phyloP scores from a whole-genome alignment of 352 stramenopile genomes.

The Aphanomyces euteiches region DNA sequence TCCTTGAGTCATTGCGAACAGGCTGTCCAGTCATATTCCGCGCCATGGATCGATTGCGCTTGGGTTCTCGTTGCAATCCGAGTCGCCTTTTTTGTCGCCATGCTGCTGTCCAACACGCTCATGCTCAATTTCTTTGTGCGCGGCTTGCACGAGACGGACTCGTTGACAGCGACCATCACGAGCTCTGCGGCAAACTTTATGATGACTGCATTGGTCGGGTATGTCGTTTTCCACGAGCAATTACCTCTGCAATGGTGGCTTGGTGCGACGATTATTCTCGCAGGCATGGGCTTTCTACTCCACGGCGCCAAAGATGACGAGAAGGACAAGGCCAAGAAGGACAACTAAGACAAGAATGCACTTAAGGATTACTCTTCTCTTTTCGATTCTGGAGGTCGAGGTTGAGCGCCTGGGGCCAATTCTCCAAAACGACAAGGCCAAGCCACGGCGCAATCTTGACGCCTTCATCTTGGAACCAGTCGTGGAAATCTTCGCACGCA shows the following conservation, averaged over 20 bases:
- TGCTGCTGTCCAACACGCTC: constrained; percentile 64
- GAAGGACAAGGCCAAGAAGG: constrained; percentile 13
- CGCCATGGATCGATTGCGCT: constrained; percentile 16
- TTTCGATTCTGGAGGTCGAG: constrained; percentile 13
- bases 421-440: constrained; percentile 66
- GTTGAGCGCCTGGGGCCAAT: constrained; percentile 52
- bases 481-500: constrained; percentile 59
- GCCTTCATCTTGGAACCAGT: constrained; percentile 69
- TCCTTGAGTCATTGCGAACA: constrained; percentile 1
- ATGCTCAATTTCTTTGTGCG: constrained; percentile 84
- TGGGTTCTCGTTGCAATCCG: constrained; percentile 36
- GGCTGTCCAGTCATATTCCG: not conserved
- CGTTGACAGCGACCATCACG: constrained; percentile 78
- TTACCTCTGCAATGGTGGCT: constrained; percentile 71
- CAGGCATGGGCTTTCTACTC: constrained; percentile 62
- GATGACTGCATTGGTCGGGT: constrained; percentile 55
- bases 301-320: constrained; percentile 46
- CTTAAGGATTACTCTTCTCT: constrained; percentile 7
- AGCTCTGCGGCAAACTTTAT: constrained; percentile 80
- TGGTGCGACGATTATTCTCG: constrained; percentile 63
- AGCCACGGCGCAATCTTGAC: constrained; percentile 73
- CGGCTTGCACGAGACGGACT: constrained; percentile 79
- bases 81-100: constrained; percentile 55
- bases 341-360: not conserved
- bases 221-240: constrained; percentile 64